These are phyloP conservation scores for Uronychia setigera DNA, from an alignment of 73 alveolate genomes.

Conservation along the genomic window DNA sequence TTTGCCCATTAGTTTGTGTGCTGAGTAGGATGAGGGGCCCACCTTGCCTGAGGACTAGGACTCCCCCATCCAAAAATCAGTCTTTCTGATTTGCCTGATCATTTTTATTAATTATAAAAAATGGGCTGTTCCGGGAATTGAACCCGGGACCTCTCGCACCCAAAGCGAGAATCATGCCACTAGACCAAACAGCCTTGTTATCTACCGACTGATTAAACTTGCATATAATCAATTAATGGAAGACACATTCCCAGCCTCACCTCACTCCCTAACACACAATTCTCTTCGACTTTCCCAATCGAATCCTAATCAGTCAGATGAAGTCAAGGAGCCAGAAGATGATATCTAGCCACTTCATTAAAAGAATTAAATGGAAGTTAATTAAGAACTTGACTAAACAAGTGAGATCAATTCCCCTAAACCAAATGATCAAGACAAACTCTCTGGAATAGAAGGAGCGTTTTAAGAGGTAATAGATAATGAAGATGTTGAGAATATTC, in stretches of 20 bases:
- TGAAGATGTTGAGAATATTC: too few relatives aligned
- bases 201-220: background rate
- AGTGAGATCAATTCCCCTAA: too few relatives aligned
- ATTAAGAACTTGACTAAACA: too few relatives aligned
- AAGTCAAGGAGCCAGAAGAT: too few relatives aligned
- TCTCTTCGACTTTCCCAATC: background rate
- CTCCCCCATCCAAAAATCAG: background rate
- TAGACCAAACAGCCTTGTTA: constrained; percentile 80
- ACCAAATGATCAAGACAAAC: too few relatives aligned
- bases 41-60: background rate
- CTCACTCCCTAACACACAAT: background rate
- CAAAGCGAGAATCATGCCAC: constrained; percentile 89
- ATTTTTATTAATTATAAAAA: constrained; percentile 4
- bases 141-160: constrained; percentile 94
- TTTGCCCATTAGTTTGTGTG: background rate
- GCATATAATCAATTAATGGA: background rate
- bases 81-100: background rate
- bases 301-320: too few relatives aligned
- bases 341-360: too few relatives aligned
- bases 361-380: background rate
- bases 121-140: constrained; percentile 86
- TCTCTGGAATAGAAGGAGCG: too few relatives aligned
- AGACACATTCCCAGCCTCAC: background rate
- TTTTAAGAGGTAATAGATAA: too few relatives aligned
- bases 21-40: background rate